Conservation (phyloP, 441 rosid genomes). For the Theobroma grandiflorum region DNA sequence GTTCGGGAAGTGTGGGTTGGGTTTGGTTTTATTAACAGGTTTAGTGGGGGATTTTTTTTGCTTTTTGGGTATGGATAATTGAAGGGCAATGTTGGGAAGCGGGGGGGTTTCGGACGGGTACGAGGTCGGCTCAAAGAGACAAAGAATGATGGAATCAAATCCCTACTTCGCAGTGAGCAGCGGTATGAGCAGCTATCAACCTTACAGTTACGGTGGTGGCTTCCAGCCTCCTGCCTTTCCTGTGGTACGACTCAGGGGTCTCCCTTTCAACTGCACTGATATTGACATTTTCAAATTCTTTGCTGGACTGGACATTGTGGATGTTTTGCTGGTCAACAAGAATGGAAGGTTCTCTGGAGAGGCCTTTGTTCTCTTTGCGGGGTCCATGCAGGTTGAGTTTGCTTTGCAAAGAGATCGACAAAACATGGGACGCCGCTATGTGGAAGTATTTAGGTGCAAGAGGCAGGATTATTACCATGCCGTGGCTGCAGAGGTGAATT, state of each 20-base stretch:
- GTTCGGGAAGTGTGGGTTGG: constrained; percentile 78
- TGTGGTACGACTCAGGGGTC: constrained; percentile 90
- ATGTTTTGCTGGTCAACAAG: constrained; percentile 78
- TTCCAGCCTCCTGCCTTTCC: constrained; percentile 72
- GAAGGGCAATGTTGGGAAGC: constrained; percentile 99
- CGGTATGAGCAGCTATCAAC: constrained; percentile 61
- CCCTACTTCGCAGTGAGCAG: constrained; percentile 99
- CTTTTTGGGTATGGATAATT: constrained; percentile 69
- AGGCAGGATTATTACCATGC: constrained; percentile 85
- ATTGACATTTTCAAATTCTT: constrained; percentile 91
- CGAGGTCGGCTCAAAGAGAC: constrained; percentile 99
- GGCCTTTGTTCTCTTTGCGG: constrained; percentile 83
- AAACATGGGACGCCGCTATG: constrained; percentile 88
- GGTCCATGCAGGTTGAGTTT: constrained; percentile 80
- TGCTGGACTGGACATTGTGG: constrained; percentile 90
- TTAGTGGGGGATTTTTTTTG: constrained; percentile 78
- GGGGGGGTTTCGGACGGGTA: constrained; percentile 95
- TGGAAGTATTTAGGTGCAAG: constrained; percentile 87
- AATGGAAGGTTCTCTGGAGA: constrained; percentile 85
- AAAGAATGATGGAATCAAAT: constrained; percentile 97
- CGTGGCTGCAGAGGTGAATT: constrained; percentile 81
- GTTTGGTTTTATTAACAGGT: constrained; percentile 91
- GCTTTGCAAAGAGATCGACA: constrained; percentile 85
- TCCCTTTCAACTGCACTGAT: constrained; percentile 91
- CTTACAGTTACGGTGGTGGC: constrained; percentile 62